A percentile compares a stretch with the other conserved stretches of the same genome.
Evolutionary conservation across 805 yeast genomes (phyloP).

Genomic region (Myxozyma mucilagina): DNA sequence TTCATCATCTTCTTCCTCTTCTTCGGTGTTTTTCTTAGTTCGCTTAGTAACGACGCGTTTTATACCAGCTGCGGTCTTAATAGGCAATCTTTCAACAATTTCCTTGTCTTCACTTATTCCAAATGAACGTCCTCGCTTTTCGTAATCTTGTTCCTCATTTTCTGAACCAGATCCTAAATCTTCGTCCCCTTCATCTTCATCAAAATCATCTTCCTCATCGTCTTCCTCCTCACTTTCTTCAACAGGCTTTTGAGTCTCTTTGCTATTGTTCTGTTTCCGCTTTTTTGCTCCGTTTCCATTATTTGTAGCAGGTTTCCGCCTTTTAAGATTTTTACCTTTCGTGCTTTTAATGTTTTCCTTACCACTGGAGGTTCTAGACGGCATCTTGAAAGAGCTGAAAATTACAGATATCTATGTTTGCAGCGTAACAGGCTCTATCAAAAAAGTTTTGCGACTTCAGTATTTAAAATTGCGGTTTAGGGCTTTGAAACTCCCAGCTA

Average conservation of each 20-base stretch:
- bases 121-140: conserved; percentile 63
- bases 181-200: not conserved
- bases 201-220: not conserved
- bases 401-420: not conserved
- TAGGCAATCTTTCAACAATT: conserved; percentile 73
- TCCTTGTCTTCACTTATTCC: conserved; percentile 42
- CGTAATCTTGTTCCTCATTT: conserved; percentile 79
- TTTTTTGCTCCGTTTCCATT: not conserved
- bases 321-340: not conserved
- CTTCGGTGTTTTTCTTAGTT: conserved; percentile 16
- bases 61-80: conserved; percentile 68
- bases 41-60: conserved; percentile 54
- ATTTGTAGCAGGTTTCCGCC: not conserved
- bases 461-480: not conserved
- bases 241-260: not conserved
- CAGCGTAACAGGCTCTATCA: not conserved
- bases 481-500: not conserved
- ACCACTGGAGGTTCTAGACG: too few species aligned
- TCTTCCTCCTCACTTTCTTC: conserved; percentile 1
- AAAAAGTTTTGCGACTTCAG: conserved; percentile 1
- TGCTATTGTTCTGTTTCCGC: not conserved
- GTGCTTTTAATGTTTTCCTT: not conserved
- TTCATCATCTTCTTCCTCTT: conserved; percentile 27
- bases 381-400: not conserved
- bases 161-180: conserved; percentile 40